These are phyloP conservation scores for Onygenales sp. DNA, from an alignment of 2,329 filamentous ascomycete genomes.

Conservation along the genomic window DNA sequence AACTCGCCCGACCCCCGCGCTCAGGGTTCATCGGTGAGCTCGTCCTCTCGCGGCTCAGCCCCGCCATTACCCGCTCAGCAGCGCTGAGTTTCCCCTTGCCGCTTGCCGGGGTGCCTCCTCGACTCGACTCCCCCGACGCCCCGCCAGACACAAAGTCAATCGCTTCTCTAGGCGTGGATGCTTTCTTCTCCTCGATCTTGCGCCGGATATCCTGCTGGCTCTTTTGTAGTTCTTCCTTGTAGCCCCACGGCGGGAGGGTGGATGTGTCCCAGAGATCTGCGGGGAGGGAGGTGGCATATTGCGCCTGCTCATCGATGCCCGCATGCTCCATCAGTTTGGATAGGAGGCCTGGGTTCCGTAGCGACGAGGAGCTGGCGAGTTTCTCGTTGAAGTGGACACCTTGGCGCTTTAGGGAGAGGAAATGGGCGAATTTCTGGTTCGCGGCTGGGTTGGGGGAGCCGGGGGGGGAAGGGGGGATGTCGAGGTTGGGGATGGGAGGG, in stretches of 20 bases:
- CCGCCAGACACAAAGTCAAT: conserved; percentile 31
- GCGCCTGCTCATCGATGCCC: conserved; percentile 42
- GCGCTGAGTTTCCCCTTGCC: conserved; percentile 12
- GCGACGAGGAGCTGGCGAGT: conserved; percentile 45
- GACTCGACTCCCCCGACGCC: conserved; percentile 8
- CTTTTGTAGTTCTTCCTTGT: conserved; percentile 37
- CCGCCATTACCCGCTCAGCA: conserved; percentile 17
- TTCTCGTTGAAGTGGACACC: conserved; percentile 56
- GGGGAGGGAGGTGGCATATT: conserved; percentile 44
- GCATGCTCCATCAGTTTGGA: conserved; percentile 50
- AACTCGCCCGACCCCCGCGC: conserved; percentile 5
- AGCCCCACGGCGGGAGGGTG: conserved; percentile 33
- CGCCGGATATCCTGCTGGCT: conserved; percentile 29
- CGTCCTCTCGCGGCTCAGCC: conserved; percentile 12
- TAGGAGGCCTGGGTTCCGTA: conserved; percentile 51
- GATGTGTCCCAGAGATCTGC: conserved; percentile 29
- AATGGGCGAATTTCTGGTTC: conserved; percentile 50
- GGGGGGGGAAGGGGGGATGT: conserved; percentile 38
- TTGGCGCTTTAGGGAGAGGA: conserved; percentile 52
- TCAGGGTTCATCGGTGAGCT: conserved; percentile 8
- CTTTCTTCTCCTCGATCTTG: conserved; percentile 25
- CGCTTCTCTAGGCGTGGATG: conserved; percentile 23
- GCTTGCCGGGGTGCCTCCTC: conserved; percentile 9
- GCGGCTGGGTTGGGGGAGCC: conserved; percentile 33
- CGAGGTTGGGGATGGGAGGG: conserved; percentile 34